These are phyloP conservation scores for Botryosphaeria dothidea DNA, from an alignment of 2,329 filamentous ascomycete genomes.

Conservation along the genomic window DNA sequence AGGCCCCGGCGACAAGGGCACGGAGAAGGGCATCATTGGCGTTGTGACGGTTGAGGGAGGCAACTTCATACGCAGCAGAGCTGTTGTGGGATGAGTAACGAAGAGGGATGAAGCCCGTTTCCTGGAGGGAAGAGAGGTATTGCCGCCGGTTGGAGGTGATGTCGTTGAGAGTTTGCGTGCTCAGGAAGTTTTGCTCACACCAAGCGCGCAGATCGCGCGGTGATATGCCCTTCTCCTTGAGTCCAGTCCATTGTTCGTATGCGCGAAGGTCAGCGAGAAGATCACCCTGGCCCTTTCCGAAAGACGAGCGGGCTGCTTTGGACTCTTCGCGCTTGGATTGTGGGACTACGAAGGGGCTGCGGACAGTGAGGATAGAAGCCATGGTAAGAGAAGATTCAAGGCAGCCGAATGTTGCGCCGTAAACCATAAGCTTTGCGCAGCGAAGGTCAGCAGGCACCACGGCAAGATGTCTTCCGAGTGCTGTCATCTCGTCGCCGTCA, in stretches of 20 bases:
- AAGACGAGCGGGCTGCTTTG: constrained; percentile 72
- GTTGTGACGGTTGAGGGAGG: constrained; percentile 50
- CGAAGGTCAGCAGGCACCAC: constrained; percentile 93
- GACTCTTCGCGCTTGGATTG: constrained; percentile 80
- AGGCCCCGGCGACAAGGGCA: constrained; percentile 51
- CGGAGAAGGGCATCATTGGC: constrained; percentile 48
- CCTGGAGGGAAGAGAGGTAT: constrained; percentile 81
- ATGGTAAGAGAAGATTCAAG: constrained; percentile 86
- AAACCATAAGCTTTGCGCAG: constrained; percentile 93
- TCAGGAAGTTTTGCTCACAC: constrained; percentile 85
- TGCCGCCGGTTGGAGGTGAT: constrained; percentile 85
- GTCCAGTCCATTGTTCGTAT: constrained; percentile 78
- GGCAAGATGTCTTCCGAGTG: constrained; percentile 87
- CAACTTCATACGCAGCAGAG: constrained; percentile 24
- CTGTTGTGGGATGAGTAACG: constrained; percentile 34
- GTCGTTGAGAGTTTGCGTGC: constrained; percentile 79
- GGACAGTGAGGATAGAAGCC: constrained; percentile 86
- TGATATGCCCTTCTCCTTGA: constrained; percentile 57
- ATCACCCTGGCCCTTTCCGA: constrained; percentile 75
- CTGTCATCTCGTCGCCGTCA: constrained; percentile 82
- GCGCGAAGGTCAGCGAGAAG: constrained; percentile 83
- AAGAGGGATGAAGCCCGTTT: constrained; percentile 73
- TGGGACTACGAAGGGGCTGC: constrained; percentile 83
- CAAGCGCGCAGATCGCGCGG: constrained; percentile 68
- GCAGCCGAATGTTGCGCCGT: constrained; percentile 90